phyloP scores from a whole-genome alignment of 2,329 filamentous ascomycete species.

The Tolypocladium album region DNA sequence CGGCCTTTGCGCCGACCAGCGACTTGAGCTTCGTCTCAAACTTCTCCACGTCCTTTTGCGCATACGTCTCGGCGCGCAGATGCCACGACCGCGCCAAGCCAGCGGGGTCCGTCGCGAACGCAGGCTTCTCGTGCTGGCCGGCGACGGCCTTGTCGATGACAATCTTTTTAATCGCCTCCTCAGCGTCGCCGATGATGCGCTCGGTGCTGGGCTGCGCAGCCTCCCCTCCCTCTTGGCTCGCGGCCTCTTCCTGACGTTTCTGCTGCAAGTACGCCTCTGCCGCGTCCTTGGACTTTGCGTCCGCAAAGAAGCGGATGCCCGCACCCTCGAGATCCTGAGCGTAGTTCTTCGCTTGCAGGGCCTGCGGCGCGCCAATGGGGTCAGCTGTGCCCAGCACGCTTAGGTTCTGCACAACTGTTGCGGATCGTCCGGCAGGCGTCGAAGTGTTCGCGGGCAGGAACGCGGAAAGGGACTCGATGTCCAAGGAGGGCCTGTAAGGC shows the following conservation, averaged over 20 bases:
- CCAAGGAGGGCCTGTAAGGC: slow-evolving; percentile 21
- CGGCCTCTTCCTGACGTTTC: slow-evolving; percentile 10
- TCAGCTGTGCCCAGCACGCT: slow-evolving; percentile 24
- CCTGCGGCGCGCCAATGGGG: slow-evolving; percentile 18
- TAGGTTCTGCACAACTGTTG: slow-evolving; percentile 24
- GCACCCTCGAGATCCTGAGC: slow-evolving; percentile 17
- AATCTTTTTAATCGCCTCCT: slow-evolving; percentile 21
- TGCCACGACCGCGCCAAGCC: slow-evolving; percentile 25
- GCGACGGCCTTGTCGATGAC: slow-evolving; percentile 21
- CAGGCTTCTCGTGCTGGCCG: slow-evolving; percentile 25
- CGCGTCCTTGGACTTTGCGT: slow-evolving; percentile 14
- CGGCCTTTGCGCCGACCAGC: slow-evolving; percentile 13
- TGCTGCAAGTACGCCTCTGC: slow-evolving; percentile 19
- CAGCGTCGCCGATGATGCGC: slow-evolving; percentile 19
- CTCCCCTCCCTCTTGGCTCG: slow-evolving; percentile 7
- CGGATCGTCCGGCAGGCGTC: slow-evolving; percentile 15
- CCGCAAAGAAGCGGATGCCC: slow-evolving; percentile 21
- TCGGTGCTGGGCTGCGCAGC: slow-evolving; percentile 2
- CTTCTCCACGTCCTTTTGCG: slow-evolving; percentile 17
- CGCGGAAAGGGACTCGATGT: slow-evolving; percentile 17
- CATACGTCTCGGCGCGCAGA: slow-evolving; percentile 25
- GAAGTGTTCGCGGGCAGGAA: slow-evolving; percentile 19
- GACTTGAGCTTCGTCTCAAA: slow-evolving; percentile 29
- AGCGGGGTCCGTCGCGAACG: slow-evolving; percentile 20
- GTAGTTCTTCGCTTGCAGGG: slow-evolving; percentile 17